Conservation (phyloP, 2,329 filamentous ascomycete species). For the Venturia pyrina region DNA sequence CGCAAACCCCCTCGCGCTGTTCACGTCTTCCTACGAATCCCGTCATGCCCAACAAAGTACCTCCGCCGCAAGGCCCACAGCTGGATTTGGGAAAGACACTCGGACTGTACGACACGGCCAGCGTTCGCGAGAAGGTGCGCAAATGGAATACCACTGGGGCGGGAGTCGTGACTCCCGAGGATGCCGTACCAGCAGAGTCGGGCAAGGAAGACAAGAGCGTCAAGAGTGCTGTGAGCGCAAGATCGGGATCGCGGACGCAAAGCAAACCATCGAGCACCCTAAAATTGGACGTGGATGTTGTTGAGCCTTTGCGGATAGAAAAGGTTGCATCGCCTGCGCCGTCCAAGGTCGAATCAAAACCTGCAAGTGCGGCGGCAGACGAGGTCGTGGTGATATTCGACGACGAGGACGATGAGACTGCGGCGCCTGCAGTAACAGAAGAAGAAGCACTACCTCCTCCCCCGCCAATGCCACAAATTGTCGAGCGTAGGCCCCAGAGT, state of each 20-base stretch:
- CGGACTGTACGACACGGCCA: conserved; percentile 49
- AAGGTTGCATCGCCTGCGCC: not conserved
- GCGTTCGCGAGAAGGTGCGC: conserved; percentile 57
- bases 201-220: conserved; percentile 5
- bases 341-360: not conserved
- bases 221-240: conserved; percentile 2
- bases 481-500: not conserved
- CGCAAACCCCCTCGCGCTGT: not conserved
- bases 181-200: conserved; percentile 19
- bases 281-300: conserved; percentile 1
- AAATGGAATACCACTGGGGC: conserved; percentile 77
- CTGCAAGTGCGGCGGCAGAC: not conserved
- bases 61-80: conserved; percentile 14
- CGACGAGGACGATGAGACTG: not conserved
- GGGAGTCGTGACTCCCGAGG: conserved; percentile 47
- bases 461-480: not conserved
- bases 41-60: not conserved
- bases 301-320: not conserved
- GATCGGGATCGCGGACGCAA: conserved; percentile 12
- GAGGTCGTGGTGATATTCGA: not conserved
- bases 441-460: not conserved
- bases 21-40: not conserved
- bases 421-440: not conserved
- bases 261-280: conserved; percentile 5
- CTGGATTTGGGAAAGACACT: conserved; percentile 45